Conservation (phyloP, 257 asterid species). For the Solanum rostratum region DNA sequence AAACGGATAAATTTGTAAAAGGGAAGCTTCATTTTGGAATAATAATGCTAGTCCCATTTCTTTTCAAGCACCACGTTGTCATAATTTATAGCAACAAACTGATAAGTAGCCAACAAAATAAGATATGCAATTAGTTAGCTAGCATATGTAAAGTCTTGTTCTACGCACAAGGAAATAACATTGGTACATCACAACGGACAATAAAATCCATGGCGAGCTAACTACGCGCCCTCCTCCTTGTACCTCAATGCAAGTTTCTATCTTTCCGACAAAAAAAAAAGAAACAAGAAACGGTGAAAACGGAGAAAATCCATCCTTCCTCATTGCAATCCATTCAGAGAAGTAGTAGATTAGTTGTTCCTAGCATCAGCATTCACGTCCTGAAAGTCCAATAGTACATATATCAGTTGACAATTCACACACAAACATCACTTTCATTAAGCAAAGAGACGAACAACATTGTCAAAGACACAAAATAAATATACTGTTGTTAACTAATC, state of each 20-base stretch:
- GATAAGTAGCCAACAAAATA: background rate
- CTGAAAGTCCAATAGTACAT: background rate
- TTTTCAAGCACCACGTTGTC: background rate
- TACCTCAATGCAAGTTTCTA: background rate
- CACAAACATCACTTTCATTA: background rate
- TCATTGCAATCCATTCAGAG: background rate
- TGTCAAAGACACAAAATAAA: background rate
- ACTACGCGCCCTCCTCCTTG: background rate
- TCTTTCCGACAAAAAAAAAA: background rate
- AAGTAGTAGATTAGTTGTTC: background rate
- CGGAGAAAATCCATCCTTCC: background rate
- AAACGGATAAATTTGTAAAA: no score
- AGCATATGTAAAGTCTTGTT: background rate
- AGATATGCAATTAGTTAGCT: background rate
- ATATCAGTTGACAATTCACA: background rate
- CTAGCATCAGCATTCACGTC: background rate
- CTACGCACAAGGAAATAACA: background rate
- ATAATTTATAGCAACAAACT: background rate
- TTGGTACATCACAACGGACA: background rate
- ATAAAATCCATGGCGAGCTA: background rate
- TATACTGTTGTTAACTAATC: background rate
- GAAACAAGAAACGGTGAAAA: background rate
- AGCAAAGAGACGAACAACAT: background rate
- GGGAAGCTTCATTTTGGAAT: no score
- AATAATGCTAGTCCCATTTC: no score